These are phyloP conservation scores for Ogataea ramenticola DNA, from an alignment of 805 yeast genomes.

Conservation along the genomic window DNA sequence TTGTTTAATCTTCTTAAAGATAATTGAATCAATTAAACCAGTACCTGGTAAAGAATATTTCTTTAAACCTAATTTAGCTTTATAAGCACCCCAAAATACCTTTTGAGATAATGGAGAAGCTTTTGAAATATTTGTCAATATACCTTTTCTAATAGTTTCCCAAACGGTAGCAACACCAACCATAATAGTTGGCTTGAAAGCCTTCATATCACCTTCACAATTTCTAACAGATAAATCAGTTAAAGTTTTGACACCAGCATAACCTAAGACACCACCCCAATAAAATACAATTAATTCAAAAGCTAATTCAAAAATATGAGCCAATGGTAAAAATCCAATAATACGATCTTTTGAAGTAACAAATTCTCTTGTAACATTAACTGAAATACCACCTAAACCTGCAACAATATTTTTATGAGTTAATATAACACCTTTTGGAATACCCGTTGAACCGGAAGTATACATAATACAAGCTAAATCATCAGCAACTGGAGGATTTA, in stretches of 20 bases:
- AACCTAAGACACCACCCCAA: conserved; percentile 91
- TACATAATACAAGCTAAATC: conserved; percentile 76
- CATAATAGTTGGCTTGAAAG: conserved; percentile 87
- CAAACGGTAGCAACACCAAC: conserved; percentile 99
- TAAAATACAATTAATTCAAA: conserved; percentile 73
- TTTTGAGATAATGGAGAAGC: conserved; percentile 63
- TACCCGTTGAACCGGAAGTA: conserved; percentile 82
- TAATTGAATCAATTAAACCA: conserved; percentile 54
- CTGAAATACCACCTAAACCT: conserved; percentile 78
- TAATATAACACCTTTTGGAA: conserved; percentile 77
- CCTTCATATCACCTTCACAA: conserved; percentile 82
- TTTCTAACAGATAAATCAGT: conserved; percentile 76
- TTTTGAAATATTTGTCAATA: conserved; percentile 63
- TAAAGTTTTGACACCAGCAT: conserved; percentile 88
- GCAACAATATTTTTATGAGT: conserved; percentile 65
- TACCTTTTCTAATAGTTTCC: conserved; percentile 94
- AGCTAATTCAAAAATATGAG: conserved; percentile 90
- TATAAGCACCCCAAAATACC: conserved; percentile 83
- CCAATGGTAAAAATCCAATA: conserved; percentile 87
- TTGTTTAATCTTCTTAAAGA: conserved; percentile 82
- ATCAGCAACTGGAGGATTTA: conserved; percentile 44
- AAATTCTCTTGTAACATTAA: conserved; percentile 45
- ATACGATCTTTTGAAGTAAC: conserved; percentile 60
- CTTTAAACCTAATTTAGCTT: conserved; percentile 59
- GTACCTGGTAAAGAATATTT: conserved; percentile 72